A percentile compares a stretch with the other conserved stretches of the same genome.
These are phyloP conservation scores for Dactylellina sp. DNA, from an alignment of 2,329 filamentous ascomycete species.

Conservation along the genomic window DNA sequence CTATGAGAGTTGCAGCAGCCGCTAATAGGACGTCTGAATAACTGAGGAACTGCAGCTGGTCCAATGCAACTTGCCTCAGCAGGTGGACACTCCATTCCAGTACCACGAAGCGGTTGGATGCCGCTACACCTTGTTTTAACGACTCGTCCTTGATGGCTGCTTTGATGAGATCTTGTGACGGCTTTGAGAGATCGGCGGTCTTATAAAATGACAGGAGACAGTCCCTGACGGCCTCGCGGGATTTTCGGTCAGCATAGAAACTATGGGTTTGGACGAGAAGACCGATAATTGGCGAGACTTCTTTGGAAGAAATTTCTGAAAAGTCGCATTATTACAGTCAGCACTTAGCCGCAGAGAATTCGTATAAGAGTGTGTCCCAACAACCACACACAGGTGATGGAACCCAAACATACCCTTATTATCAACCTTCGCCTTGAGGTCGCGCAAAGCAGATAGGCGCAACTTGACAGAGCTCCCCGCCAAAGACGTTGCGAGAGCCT, in stretches of 20 bases:
- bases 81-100: constrained; percentile 85
- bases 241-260: constrained; percentile 85
- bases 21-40: constrained; percentile 72
- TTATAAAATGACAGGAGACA: constrained; percentile 78
- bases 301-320: constrained; percentile 64
- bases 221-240: constrained; percentile 82
- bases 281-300: constrained; percentile 71
- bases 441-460: constrained; percentile 59
- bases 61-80: constrained; percentile 75
- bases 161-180: constrained; percentile 73
- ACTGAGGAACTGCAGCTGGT: constrained; percentile 73
- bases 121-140: constrained; percentile 79
- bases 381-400: too few relatives aligned
- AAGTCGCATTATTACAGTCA: constrained; percentile 62
- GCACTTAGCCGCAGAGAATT: constrained; percentile 63
- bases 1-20: constrained; percentile 78
- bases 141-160: constrained; percentile 77
- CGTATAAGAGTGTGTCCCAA: background rate
- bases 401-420: constrained; percentile 27
- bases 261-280: constrained; percentile 88
- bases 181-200: constrained; percentile 69
- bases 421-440: constrained; percentile 49
- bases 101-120: constrained; percentile 85
- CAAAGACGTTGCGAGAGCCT: constrained; percentile 21
- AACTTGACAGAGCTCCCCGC: constrained; percentile 54